Conservation (phyloP, 305 asterid species). For the Solanum hybrid region DNA sequence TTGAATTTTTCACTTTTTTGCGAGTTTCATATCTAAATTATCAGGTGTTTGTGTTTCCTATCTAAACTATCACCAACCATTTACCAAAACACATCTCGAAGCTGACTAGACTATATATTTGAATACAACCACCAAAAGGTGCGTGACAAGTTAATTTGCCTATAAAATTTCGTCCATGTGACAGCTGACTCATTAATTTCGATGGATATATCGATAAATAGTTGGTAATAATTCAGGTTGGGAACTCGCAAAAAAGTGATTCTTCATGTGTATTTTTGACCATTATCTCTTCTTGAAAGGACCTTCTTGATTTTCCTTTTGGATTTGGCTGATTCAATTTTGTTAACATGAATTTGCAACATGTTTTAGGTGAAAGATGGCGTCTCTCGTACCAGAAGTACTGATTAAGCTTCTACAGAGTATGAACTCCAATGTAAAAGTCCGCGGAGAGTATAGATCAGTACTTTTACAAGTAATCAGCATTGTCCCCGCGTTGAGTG, state of each 20-base stretch:
- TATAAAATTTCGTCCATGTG: not conserved
- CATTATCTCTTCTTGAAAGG: not conserved
- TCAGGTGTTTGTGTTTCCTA: not conserved
- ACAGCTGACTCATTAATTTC: not conserved
- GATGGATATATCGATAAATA: not conserved
- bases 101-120: not conserved
- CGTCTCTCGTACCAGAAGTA: conserved; percentile 73
- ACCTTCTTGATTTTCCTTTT: not conserved
- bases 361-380: conserved; percentile 34
- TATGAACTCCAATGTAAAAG: conserved; percentile 53
- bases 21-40: not conserved
- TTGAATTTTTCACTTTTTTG: not conserved
- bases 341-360: not conserved
- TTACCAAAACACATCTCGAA: not conserved
- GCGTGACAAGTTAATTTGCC: not conserved
- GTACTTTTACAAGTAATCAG: conserved; percentile 68
- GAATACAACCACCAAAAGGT: not conserved
- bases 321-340: not conserved
- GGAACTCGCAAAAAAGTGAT: not conserved
- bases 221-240: not conserved
- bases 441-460: conserved; percentile 70
- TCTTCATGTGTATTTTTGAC: not conserved
- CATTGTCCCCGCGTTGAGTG: conserved; percentile 81
- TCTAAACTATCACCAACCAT: not conserved
- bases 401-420: conserved; percentile 72